These are phyloP conservation scores for Suhomyces kunorum DNA, from an alignment of 1,139 yeast species.

Conservation along the genomic window DNA sequence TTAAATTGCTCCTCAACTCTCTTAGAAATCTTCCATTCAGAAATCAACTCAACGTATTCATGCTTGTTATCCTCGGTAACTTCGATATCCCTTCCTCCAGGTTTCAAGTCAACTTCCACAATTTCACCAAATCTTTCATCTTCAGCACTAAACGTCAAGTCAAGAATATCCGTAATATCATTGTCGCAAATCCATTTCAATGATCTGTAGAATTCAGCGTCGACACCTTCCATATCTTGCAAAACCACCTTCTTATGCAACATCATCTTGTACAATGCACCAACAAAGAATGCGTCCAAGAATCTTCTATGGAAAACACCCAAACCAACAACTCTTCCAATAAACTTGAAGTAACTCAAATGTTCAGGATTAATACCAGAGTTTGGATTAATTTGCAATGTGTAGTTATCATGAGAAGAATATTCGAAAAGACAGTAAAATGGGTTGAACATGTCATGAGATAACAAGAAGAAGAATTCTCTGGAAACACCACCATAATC, in stretches of 20 bases:
- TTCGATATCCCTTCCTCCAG: slow-evolving; percentile 82
- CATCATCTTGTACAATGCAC: slow-evolving; percentile 98
- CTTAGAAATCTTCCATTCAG: slow-evolving; percentile 94
- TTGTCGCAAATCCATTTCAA: slow-evolving; percentile 95
- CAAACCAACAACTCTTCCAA: slow-evolving; percentile 96
- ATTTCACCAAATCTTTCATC: slow-evolving; percentile 96
- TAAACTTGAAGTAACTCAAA: slow-evolving; percentile 93
- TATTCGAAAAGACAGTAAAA: slow-evolving; percentile 95
- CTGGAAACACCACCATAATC: slow-evolving; percentile 99
- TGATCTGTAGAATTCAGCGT: slow-evolving; percentile 92
- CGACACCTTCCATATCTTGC: slow-evolving; percentile 99
- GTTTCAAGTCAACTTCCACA: slow-evolving; percentile 86
- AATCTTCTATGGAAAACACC: slow-evolving; percentile 98
- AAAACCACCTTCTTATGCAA: slow-evolving; percentile 89
- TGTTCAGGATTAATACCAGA: slow-evolving; percentile 98
- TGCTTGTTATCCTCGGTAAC: slow-evolving; percentile 93
- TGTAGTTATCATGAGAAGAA: slow-evolving; percentile 96
- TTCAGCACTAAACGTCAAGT: slow-evolving; percentile 89
- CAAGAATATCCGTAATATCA: slow-evolving; percentile 80
- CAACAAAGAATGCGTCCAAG: slow-evolving; percentile 96
- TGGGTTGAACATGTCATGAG: slow-evolving; percentile 99
- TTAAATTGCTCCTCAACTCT: slow-evolving; percentile 95
- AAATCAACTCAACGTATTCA: slow-evolving; percentile 90
- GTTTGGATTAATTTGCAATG: slow-evolving; percentile 95
- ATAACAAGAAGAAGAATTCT: slow-evolving; percentile 91